Percentiles rank a stretch among this genome's conserved stretches.
phyloP scores from a whole-genome alignment of 2,329 filamentous ascomycete species.

The Thielaviopsis populi region DNA sequence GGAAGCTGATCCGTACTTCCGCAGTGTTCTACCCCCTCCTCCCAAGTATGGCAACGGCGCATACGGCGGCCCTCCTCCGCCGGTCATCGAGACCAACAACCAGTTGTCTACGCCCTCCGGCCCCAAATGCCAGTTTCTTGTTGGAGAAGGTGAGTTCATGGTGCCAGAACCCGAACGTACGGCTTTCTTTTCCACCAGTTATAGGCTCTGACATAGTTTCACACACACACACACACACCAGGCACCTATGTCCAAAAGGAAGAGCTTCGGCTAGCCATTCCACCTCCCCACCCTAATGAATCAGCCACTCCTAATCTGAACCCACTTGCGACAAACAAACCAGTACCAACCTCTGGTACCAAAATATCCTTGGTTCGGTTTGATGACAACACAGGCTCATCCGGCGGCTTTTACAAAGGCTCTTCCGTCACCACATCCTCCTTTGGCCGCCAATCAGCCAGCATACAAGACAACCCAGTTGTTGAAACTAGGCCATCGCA shows the following conservation, averaged over 20 bases:
- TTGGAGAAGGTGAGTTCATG: slow-evolving; percentile 62
- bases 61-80: slow-evolving; percentile 45
- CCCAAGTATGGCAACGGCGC: slow-evolving; percentile 66
- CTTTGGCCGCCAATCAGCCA: slow-evolving; percentile 29
- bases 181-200: background rate
- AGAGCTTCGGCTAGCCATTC: slow-evolving; percentile 81
- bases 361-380: slow-evolving; percentile 66
- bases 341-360: slow-evolving; percentile 71
- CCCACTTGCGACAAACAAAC: slow-evolving; percentile 70
- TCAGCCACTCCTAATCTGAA: slow-evolving; percentile 76
- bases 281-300: slow-evolving; percentile 90
- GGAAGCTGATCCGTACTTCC: slow-evolving; percentile 10
- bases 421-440: slow-evolving; percentile 37
- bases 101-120: slow-evolving; percentile 64
- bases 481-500: slow-evolving; percentile 43
- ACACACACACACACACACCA: slow-evolving; percentile 24
- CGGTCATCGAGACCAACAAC: slow-evolving; percentile 90
- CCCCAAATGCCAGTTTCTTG: slow-evolving; percentile 76
- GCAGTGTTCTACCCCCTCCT: slow-evolving; percentile 70
- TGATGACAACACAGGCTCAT: slow-evolving; percentile 42
- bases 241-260: slow-evolving; percentile 85
- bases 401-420: slow-evolving; percentile 40
- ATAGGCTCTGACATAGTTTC: background rate
- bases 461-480: slow-evolving; percentile 45
- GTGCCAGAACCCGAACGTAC: background rate